Evolutionary conservation across 2,329 filamentous ascomycete genomes (phyloP).

Genomic region (Trematosphaeria pertusa): DNA sequence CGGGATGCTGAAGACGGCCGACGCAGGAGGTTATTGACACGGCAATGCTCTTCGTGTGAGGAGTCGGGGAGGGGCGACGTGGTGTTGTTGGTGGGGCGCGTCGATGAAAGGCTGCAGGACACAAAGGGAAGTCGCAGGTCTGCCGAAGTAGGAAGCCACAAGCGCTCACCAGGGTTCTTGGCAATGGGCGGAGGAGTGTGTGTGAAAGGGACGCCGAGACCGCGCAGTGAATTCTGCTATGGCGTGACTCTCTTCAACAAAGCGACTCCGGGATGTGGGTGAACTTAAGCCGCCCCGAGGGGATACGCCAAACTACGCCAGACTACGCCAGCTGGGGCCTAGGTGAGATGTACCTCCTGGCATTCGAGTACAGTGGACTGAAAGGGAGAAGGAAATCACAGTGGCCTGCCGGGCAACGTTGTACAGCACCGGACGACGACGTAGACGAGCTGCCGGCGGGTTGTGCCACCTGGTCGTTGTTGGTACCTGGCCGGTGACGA

Average conservation of each 20-base stretch:
- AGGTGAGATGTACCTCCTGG: neutral
- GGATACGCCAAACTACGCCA: neutral
- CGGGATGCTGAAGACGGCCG: neutral
- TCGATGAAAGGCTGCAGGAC: neutral
- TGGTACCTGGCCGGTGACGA: slow-evolving; percentile 2
- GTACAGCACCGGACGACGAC: slow-evolving; percentile 14
- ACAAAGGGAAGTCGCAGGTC: neutral
- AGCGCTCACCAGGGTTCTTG: too few species aligned
- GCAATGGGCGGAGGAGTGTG: too few species aligned
- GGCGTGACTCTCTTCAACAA: too few species aligned
- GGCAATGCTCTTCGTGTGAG: neutral
- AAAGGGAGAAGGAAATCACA: slow-evolving; percentile 7
- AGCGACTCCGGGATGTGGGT: neutral
- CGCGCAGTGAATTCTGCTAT: too few species aligned
- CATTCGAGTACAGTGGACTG: slow-evolving; percentile 3
- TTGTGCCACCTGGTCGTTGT: slow-evolving; percentile 9
- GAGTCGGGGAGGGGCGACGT: neutral
- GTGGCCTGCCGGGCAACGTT: slow-evolving; percentile 11
- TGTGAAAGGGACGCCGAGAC: too few species aligned
- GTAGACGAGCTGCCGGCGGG: slow-evolving; percentile 3
- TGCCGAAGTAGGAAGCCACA: too few species aligned
- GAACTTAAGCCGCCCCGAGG: neutral
- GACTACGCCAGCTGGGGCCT: neutral
- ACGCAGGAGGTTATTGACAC: neutral
- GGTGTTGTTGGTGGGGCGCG: neutral